Conservation (phyloP, 2,329 filamentous ascomycete species). For the Chaetomium sp. region DNA sequence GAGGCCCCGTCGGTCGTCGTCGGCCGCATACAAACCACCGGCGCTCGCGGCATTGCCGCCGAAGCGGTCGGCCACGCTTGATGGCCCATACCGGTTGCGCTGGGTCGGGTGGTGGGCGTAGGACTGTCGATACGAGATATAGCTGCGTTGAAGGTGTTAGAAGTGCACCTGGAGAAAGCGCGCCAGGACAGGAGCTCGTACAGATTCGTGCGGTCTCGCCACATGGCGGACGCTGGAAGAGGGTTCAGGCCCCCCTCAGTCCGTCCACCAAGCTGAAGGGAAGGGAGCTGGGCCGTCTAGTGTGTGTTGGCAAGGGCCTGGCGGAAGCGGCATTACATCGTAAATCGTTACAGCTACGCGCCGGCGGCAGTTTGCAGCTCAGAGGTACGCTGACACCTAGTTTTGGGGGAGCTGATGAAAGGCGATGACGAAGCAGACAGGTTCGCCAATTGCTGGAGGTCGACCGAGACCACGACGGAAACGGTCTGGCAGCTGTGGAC, state of each 20-base stretch:
- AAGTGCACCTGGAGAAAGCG: not conserved
- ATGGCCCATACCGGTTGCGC: slow-evolving; percentile 62
- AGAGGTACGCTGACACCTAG: slow-evolving; percentile 3
- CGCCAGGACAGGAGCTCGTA: slow-evolving; percentile 39
- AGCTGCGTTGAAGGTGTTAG: slow-evolving; percentile 47
- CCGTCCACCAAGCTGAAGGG: slow-evolving; percentile 8
- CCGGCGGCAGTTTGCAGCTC: slow-evolving; percentile 8
- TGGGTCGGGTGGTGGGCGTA: slow-evolving; percentile 92
- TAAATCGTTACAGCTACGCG: slow-evolving; percentile 18
- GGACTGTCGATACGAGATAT: slow-evolving; percentile 98
- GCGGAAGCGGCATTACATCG: slow-evolving; percentile 20
- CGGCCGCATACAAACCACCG: slow-evolving; percentile 50
- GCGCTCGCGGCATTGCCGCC: slow-evolving; percentile 43
- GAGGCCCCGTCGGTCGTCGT: slow-evolving; percentile 63
- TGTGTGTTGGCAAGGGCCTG: slow-evolving; percentile 16
- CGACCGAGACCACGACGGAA: not conserved
- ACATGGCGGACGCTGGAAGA: slow-evolving; percentile 65
- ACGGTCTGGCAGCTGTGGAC: slow-evolving; percentile 2
- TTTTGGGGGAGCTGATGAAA: slow-evolving; percentile 6
- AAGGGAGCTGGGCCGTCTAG: slow-evolving; percentile 11
- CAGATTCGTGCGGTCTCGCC: slow-evolving; percentile 99
- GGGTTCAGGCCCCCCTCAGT: slow-evolving; percentile 22
- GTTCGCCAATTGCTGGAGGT: slow-evolving; percentile 10
- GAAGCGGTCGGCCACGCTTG: slow-evolving; percentile 35
- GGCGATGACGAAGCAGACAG: slow-evolving; percentile 18